A percentile compares a stretch with the other conserved stretches of the same genome.
Conservation (phyloP, 148 eudicot species). For the Vaccinium vitisidaea region DNA sequence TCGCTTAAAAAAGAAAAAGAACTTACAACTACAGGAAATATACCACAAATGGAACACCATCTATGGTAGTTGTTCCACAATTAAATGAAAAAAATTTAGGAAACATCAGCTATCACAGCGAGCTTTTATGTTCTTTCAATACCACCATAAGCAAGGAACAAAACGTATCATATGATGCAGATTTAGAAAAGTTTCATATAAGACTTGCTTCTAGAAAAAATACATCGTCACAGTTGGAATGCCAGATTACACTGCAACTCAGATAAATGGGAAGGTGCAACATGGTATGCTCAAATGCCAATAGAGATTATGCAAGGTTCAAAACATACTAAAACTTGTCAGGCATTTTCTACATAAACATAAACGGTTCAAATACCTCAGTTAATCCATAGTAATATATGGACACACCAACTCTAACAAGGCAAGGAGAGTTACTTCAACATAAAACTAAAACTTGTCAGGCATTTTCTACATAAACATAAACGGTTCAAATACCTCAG, state of each 20-base stretch:
- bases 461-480: too few species aligned
- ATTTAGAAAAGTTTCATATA: background rate
- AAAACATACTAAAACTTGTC: background rate
- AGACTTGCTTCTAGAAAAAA: background rate
- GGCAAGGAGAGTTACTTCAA: too few species aligned
- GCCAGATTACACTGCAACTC: background rate
- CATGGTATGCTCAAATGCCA: background rate
- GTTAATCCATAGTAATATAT: background rate
- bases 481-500: background rate
- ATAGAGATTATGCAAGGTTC: background rate
- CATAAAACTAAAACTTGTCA: too few species aligned
- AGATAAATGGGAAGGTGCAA: background rate
- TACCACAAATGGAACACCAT: background rate
- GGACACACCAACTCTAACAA: background rate
- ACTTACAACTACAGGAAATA: background rate
- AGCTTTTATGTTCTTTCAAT: background rate
- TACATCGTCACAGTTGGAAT: background rate
- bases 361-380: background rate
- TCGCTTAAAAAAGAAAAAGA: background rate
- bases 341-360: too few species aligned
- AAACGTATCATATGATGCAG: background rate
- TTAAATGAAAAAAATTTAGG: background rate
- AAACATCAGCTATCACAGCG: background rate
- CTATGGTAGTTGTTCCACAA: background rate
- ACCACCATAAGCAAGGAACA: background rate